Evolutionary conservation across 371 early-diverging fungal species (phyloP), one percentile per base, ranked within the genome.

Genomic region (Mortierella sp.): DNA sequence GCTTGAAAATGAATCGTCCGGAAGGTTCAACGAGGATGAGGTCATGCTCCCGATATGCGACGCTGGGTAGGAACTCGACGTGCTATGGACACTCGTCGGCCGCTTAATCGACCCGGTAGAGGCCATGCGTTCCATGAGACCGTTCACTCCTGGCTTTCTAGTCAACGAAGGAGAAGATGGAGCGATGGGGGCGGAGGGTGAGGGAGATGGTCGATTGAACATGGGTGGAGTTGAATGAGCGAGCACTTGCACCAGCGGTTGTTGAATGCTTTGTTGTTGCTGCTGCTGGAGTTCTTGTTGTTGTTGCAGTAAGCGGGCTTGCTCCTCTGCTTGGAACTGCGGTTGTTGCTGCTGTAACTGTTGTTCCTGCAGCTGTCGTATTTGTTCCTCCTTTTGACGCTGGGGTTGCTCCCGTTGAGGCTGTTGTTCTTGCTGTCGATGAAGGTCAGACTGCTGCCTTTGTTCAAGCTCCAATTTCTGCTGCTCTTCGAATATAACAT

Each of bases 1-100:
- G 51, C 83, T 88, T 28, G 89, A 88, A 57, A 87, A 87, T 31
- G 75, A 71, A 57, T 86, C 86, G 53, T 86, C 86, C 6, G 73
- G 75, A 24, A 76, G 73, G 31, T 51, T 55, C 28, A 82, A 57
- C 13, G 78, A 72, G 28, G 71, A 73, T n/a, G 83, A 44, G 34
- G 80, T 77, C 44, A 78, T 44, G 51, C 73, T 86, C 28, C 79
- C 77, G 16, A 79, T 55, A 43, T 79, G 82, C 0, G 86, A 86
- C 24, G 76, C 64, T 34, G 78, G 61, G 31, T 54, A 70, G 0
- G 31, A 28, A 44, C 79, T 76, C 48, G 75, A 72, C 40, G 71
- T 72, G 24, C 73, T 77, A 48, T 70, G 74, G 69, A 74, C 67
- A 40, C 77, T 77, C 16, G 61, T 64, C 11, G 82, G 75, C 50